phyloP scores from a whole-genome alignment of 148 eudicot species.

The Polygonum aviculare region DNA sequence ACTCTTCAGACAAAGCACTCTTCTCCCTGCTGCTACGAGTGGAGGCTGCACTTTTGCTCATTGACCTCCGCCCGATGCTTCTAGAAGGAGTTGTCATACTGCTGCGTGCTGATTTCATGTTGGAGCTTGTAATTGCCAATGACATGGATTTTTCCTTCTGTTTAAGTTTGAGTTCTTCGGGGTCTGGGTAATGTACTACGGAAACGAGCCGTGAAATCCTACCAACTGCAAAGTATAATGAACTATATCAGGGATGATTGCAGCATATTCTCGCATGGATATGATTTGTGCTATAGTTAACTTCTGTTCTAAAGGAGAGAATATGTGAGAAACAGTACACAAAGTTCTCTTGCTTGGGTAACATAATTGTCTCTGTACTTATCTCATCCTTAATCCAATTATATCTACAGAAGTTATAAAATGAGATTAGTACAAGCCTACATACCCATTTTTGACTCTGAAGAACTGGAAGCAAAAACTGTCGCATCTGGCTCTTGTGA shows the following conservation, averaged over 20 bases:
- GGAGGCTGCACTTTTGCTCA: constrained; percentile 17
- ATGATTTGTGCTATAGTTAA: background rate
- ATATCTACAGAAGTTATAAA: background rate
- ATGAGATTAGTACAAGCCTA: background rate
- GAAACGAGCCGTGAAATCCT: constrained; percentile 73
- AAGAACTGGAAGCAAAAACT: constrained; percentile 49
- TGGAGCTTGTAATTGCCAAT: constrained; percentile 22
- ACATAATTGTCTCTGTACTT: background rate
- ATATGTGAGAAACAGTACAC: background rate
- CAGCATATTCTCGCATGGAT: background rate
- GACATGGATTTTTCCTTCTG: constrained; percentile 4
- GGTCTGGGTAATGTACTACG: constrained; percentile 73
- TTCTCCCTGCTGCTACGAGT: constrained; percentile 28
- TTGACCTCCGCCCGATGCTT: constrained; percentile 16
- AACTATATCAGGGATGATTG: background rate
- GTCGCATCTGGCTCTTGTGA: constrained; percentile 45
- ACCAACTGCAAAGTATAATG: constrained; percentile 44
- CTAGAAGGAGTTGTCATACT: constrained; percentile 33
- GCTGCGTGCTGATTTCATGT: constrained; percentile 32
- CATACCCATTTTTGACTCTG: constrained; percentile 56
- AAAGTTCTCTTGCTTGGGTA: background rate
- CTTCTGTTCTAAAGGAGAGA: background rate
- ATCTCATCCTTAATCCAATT: background rate
- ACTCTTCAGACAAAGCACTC: constrained; percentile 30
- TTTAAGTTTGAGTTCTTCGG: constrained; percentile 36